A percentile compares a stretch with the other conserved stretches of the same genome.
phyloP scores from a whole-genome alignment of 768 basidiomycete genomes.

The Naematelia encephala region DNA sequence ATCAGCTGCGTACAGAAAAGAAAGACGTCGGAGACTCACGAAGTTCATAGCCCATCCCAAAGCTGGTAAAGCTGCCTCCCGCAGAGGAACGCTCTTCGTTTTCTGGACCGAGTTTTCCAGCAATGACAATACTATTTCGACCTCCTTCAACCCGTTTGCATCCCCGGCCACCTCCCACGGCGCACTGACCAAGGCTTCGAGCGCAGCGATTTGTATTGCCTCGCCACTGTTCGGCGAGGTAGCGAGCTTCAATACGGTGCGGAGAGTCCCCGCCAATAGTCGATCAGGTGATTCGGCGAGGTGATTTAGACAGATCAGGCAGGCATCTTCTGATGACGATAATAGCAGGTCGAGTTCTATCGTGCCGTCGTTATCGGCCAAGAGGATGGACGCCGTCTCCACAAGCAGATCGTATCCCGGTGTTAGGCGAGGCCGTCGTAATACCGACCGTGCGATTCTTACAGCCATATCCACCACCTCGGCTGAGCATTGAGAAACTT shows the following conservation, averaged over 20 bases:
- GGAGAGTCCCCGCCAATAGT: slow-evolving; percentile 7
- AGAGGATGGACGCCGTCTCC: neutral
- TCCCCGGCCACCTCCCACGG: slow-evolving; percentile 4
- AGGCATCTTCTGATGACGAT: slow-evolving; percentile 8
- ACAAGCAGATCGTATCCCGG: neutral
- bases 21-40: neutral
- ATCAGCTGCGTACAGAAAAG: too few species aligned
- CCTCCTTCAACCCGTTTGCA: neutral
- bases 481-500: neutral
- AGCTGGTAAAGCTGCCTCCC: slow-evolving; percentile 31
- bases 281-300: neutral
- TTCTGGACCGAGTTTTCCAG: neutral
- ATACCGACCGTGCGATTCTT: neutral
- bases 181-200: slow-evolving; percentile 11
- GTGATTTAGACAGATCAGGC: slow-evolving; percentile 8
- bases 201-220: slow-evolving; percentile 14
- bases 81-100: slow-evolving; percentile 23
- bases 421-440: neutral
- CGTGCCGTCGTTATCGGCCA: neutral
- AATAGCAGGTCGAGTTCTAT: neutral
- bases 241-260: slow-evolving; percentile 14
- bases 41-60: slow-evolving; percentile 20
- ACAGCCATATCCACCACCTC: neutral
- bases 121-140: neutral
- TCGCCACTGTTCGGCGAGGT: slow-evolving; percentile 3